Conservation (phyloP, 768 basidiomycete species). For the Boletus rubroflammeus region DNA sequence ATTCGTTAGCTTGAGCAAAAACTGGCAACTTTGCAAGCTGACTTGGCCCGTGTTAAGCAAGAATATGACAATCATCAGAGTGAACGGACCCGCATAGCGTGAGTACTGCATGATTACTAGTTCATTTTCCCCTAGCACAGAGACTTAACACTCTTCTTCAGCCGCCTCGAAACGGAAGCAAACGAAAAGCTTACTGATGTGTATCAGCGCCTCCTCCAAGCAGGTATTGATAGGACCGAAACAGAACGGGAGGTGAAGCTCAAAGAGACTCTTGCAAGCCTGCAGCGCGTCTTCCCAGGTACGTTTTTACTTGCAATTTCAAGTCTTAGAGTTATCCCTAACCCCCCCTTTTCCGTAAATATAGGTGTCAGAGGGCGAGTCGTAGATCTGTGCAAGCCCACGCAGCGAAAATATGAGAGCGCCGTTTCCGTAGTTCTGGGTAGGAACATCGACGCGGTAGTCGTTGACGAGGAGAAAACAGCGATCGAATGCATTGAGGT, state of each 20-base stretch:
- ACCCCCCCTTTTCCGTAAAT: neutral
- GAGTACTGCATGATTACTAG: neutral
- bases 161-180: slow-evolving; percentile 85
- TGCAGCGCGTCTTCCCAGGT: slow-evolving; percentile 92
- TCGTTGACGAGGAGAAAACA: slow-evolving; percentile 95
- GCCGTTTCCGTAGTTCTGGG: slow-evolving; percentile 92
- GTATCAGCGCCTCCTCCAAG: slow-evolving; percentile 82
- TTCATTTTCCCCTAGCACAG: neutral
- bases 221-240: slow-evolving; percentile 85
- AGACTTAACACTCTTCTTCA: slow-evolving; percentile 28
- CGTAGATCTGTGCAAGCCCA: slow-evolving; percentile 92
- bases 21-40: slow-evolving; percentile 50
- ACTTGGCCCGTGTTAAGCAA: slow-evolving; percentile 63
- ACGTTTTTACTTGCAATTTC: neutral
- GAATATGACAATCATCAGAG: slow-evolving; percentile 84
- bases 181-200: slow-evolving; percentile 87
- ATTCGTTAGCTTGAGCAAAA: slow-evolving; percentile 52
- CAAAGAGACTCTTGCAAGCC: slow-evolving; percentile 78
- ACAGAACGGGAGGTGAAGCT: slow-evolving; percentile 78
- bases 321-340: neutral
- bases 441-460: slow-evolving; percentile 90
- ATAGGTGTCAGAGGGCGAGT: slow-evolving; percentile 89
- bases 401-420: slow-evolving; percentile 85
- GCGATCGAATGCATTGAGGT: slow-evolving; percentile 98
- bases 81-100: slow-evolving; percentile 80